Conservation (phyloP, 2,329 filamentous ascomycete species). For the Phyllosticta citrichinensis region DNA sequence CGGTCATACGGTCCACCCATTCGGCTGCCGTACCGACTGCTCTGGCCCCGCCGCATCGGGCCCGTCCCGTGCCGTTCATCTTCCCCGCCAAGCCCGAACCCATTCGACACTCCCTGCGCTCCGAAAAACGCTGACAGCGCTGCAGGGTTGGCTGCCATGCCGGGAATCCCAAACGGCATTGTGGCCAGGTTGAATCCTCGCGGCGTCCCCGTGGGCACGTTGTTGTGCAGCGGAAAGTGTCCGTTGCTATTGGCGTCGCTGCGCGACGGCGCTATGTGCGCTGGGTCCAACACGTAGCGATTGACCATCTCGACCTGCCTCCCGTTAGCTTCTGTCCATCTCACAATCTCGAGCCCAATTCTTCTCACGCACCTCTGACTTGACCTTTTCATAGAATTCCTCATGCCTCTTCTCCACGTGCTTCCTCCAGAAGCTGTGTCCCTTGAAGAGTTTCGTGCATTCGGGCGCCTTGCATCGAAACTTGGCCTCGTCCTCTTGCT, state of each 20-base stretch:
- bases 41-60: conserved; percentile 32
- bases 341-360: not conserved
- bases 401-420: conserved; percentile 92
- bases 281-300: conserved; percentile 84
- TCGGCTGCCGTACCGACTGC: conserved; percentile 26
- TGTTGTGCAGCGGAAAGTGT: conserved; percentile 77
- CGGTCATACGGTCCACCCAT: conserved; percentile 31
- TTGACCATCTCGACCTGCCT: conserved; percentile 81
- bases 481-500: conserved; percentile 96
- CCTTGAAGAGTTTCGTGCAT: conserved; percentile 95
- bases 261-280: conserved; percentile 85
- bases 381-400: conserved; percentile 74
- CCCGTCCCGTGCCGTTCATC: conserved; percentile 31
- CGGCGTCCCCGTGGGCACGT: conserved; percentile 72
- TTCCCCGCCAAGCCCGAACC: conserved; percentile 41
- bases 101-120: conserved; percentile 22
- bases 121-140: conserved; percentile 40
- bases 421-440: conserved; percentile 94
- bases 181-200: conserved; percentile 82
- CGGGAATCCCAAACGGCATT: conserved; percentile 52
- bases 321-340: not conserved
- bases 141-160: conserved; percentile 33
- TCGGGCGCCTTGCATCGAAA: conserved; percentile 95
- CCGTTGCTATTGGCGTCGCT: conserved; percentile 94
- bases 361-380: conserved; percentile 63